Evolutionary conservation across 2,329 filamentous ascomycete species (phyloP).

Genomic region (Fusarium tricinctum): DNA sequence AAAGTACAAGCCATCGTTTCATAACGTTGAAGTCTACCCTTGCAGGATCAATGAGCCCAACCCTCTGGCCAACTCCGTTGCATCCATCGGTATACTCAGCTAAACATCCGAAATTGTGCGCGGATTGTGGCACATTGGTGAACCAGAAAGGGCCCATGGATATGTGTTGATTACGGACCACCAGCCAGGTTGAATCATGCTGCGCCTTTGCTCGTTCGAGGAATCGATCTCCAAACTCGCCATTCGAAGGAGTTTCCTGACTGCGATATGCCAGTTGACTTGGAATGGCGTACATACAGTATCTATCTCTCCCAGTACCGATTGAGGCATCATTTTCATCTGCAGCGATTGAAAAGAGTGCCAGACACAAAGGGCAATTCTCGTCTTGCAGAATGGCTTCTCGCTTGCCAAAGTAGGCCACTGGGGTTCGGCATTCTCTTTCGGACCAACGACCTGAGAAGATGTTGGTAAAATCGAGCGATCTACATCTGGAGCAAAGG

Average conservation of each 20-base stretch:
- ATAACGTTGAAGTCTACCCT: background rate
- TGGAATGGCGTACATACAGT: background rate
- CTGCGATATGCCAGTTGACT: background rate
- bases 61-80: background rate
- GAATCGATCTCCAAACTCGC: background rate
- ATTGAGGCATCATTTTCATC: background rate
- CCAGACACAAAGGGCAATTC: background rate
- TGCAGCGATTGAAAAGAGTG: background rate
- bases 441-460: background rate
- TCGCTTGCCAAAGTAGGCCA: background rate
- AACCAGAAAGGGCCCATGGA: background rate
- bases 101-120: background rate
- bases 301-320: background rate
- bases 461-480: background rate
- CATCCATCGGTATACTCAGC: background rate
- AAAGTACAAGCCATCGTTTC: background rate
- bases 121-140: background rate
- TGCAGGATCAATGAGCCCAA: background rate
- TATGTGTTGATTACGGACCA: background rate
- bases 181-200: background rate
- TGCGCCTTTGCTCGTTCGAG: background rate
- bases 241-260: background rate
- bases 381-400: background rate
- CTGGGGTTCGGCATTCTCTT: background rate
- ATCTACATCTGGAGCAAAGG: no score